A percentile compares a stretch with the other conserved stretches of the same genome.
Evolutionary conservation across 148 eudicot species (phyloP).

Genomic region (Rhododendron simsii): DNA sequence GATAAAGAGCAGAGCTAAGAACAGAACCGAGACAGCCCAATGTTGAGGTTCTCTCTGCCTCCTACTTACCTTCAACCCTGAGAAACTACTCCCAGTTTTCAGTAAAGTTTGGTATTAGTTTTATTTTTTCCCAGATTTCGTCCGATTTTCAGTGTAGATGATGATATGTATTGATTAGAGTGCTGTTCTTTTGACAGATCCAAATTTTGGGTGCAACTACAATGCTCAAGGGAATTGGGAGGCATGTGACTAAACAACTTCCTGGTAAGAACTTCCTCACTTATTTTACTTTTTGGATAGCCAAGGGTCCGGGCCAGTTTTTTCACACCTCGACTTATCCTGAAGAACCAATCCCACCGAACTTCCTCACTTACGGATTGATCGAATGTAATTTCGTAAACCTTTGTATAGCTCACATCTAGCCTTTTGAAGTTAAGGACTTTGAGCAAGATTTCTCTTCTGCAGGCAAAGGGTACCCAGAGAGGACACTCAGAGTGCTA

Average conservation of each 20-base stretch:
- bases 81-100: neutral
- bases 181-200: neutral
- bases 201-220: neutral
- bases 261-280: conserved; percentile 12
- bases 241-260: neutral
- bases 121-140: neutral
- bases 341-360: neutral
- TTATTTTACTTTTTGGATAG: neutral
- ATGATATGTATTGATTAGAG: neutral
- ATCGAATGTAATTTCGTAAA: neutral
- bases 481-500: neutral
- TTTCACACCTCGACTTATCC: neutral
- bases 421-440: neutral
- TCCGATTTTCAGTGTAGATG: neutral
- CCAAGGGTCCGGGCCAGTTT: too few relatives aligned
- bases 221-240: conserved; percentile 8
- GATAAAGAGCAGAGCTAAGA: neutral
- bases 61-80: neutral
- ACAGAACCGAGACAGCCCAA: neutral
- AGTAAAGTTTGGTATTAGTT: neutral
- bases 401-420: neutral
- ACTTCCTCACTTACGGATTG: neutral
- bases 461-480: neutral
- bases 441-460: neutral
- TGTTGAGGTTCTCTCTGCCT: neutral